Conservation (phyloP, 2,329 filamentous ascomycete genomes). For the Paracoccidioides brasiliensis region DNA sequence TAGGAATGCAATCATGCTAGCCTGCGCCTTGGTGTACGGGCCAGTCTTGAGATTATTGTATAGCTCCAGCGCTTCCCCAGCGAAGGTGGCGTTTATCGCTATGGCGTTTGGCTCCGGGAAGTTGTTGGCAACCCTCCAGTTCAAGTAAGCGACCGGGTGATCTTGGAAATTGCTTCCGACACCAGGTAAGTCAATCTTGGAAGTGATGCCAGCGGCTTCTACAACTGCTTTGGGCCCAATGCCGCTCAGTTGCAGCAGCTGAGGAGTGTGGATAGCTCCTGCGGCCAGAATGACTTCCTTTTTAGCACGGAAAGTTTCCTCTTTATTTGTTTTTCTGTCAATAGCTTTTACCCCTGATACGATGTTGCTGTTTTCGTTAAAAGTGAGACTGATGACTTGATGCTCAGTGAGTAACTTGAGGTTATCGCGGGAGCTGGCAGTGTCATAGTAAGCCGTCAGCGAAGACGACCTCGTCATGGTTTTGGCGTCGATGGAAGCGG, state of each 20-base stretch:
- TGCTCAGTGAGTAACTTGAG: constrained; percentile 5
- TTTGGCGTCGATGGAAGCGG: constrained; percentile 5
- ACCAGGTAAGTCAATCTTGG: constrained; percentile 33
- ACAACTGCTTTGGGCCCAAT: constrained; percentile 31
- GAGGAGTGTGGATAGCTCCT: constrained; percentile 28
- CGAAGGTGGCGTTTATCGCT: constrained; percentile 10
- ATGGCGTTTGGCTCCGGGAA: constrained; percentile 7
- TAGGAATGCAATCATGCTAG: constrained; percentile 12
- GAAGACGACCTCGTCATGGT: constrained; percentile 5
- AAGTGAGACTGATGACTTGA: constrained; percentile 2
- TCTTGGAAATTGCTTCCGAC: constrained; percentile 29
- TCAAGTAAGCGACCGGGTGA: constrained; percentile 11
- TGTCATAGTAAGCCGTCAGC: constrained; percentile 5
- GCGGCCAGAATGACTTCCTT: constrained; percentile 31
- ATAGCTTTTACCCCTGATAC: constrained; percentile 14
- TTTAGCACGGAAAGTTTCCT: constrained; percentile 3
- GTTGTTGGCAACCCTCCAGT: constrained; percentile 2
- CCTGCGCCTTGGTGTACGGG: constrained; percentile 12
- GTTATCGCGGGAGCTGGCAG: not conserved
- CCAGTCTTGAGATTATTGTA: constrained; percentile 10
- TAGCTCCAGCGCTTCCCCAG: constrained; percentile 4
- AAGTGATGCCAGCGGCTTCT: constrained; percentile 24
- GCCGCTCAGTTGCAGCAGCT: constrained; percentile 38
- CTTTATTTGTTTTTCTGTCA: not conserved
- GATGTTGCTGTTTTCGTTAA: constrained; percentile 3